Percentiles rank a stretch among this genome's conserved stretches.
phyloP scores from a whole-genome alignment of 1,284 basidiomycete species.

The Chalciporus sp. region DNA sequence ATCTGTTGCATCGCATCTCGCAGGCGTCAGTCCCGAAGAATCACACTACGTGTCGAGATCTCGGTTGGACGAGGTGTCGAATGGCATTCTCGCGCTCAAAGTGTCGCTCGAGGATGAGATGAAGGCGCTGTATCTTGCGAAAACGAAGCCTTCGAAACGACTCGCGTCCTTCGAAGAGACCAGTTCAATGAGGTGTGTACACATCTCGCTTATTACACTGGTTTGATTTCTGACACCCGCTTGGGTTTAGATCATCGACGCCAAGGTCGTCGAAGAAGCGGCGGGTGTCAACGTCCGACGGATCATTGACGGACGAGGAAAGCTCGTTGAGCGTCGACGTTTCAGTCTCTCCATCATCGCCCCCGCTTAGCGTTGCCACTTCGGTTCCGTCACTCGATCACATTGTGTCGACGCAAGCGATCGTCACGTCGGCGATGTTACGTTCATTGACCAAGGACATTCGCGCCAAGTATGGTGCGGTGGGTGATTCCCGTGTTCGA shows the following conservation, averaged over 20 bases:
- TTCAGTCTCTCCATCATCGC: conserved; percentile 30
- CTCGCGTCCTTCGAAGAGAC: conserved; percentile 29
- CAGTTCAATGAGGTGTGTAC: conserved; percentile 27
- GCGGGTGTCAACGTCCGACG: conserved; percentile 39
- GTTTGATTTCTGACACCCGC: background rate
- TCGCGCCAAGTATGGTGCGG: conserved; percentile 50
- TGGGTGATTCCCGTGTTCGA: conserved; percentile 8
- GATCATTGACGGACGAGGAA: conserved; percentile 34
- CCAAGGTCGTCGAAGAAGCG: conserved; percentile 43
- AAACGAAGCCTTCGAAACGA: conserved; percentile 41
- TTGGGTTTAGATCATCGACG: conserved; percentile 23
- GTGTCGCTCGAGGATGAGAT: conserved; percentile 38
- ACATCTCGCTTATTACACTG: background rate
- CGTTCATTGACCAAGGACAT: conserved; percentile 64
- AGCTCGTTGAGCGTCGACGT: conserved; percentile 19
- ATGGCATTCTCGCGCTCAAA: conserved; percentile 27
- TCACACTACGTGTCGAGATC: conserved; percentile 27
- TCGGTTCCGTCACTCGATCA: conserved; percentile 36
- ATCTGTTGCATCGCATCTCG: conserved; percentile 37
- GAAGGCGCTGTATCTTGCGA: conserved; percentile 38
- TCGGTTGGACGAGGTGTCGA: conserved; percentile 20
- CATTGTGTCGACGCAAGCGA: conserved; percentile 20
- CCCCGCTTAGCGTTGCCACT: conserved; percentile 40
- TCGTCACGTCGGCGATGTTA: conserved; percentile 69
- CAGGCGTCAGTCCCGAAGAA: conserved; percentile 25